Evolutionary conservation across 805 yeast genomes (phyloP), one percentile per base, ranked within the genome.

Genomic region (Saccharomycopsis sp.): DNA sequence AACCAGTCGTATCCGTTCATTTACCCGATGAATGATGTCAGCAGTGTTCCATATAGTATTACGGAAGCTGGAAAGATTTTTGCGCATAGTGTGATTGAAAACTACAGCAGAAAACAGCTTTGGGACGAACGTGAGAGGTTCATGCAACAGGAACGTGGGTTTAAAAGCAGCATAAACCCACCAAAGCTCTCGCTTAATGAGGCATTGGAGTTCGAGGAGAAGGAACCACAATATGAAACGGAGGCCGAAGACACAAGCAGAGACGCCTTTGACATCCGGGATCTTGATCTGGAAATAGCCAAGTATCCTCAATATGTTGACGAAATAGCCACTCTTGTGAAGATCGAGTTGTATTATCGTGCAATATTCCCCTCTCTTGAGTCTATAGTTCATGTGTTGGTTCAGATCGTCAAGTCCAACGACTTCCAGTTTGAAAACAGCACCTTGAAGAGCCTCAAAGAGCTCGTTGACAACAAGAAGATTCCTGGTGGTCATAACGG

Each of bases 21-120:
- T 2, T 84, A 81, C 64, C 92, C 93, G 0, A 71, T 74, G 2
- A 74, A 68, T 41, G 74, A 70, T 25, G 70, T 70, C 1, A 67
- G 60, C n/a, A 70, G 67, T 51, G 82, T 84, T 0, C 97, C 97
- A 0, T 78, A 73, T 47, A 90, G 96, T 61, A 83, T 92, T 29
- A 75, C 79, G 52, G 97, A 93, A 68, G 97, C 97, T 0, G 78
- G 89, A 23, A 79, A 80, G 14, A 78, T 93, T 7, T 79, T 89
- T 61, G 76, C 79, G 29, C 72, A 80, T 9, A 81, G 87, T 15
- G 78, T 89, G 1, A 76, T 82, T 58, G 86, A 86, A 22, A 84
- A 87, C 53, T 79, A 88, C 57, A 79, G 85, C n/a, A 75, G 82
- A 15, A 78, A 82, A 59, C 91, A 92, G 66, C 70, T 92, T 51